Evolutionary conservation across 2,329 filamentous ascomycete species (phyloP), one percentile per base, ranked within the genome.

Genomic region (Aspergillus oerlinghausenensis): DNA sequence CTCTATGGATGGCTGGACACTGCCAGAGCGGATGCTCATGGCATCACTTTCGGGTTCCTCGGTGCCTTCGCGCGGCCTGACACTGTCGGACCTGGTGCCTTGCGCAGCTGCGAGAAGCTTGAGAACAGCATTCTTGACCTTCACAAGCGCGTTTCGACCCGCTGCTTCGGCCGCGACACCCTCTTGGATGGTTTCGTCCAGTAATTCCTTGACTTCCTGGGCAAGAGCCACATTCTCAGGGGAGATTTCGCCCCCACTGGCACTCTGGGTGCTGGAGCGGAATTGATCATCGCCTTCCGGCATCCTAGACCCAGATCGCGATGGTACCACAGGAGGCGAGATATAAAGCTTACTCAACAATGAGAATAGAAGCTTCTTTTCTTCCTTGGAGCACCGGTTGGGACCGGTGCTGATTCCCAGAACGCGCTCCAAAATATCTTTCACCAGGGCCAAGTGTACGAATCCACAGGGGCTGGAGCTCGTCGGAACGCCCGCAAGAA

Each of bases 331-430:
- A 1, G 87, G 79, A 0, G 90, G 82, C 1, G 88, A 86, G 50
- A 97, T 82, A 69, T 92, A 86, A 1, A 97, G 79, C 74, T 97
- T 97, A 62, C 86, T 86, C 1, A 97, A 82, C 50, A 97, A 83
- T 0, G 86, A 83, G 28, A 90, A 85, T 9, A 94, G 77, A 1
- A 88, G 82, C 71, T 95, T 97, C 76, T 89, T 90, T 73, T 97
- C 92, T 62, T 96, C 92, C 70, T 89, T 70, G 6, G 70, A 69
- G 56, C 72, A 73, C 10, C 71, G 72, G 55, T 70, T 72, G 14
- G 64, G 60, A 2, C 66, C 68, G 6, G 61, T 55, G 50, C 65
- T 75, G 42, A 75, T 65, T 14, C 84, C 84, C 23, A 87, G 80
- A 1, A 95, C 77, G 56, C 87, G 86, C 62, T 93, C 89, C 3